phyloP scores from a whole-genome alignment of 805 yeast species.

The Ogataea corticis region DNA sequence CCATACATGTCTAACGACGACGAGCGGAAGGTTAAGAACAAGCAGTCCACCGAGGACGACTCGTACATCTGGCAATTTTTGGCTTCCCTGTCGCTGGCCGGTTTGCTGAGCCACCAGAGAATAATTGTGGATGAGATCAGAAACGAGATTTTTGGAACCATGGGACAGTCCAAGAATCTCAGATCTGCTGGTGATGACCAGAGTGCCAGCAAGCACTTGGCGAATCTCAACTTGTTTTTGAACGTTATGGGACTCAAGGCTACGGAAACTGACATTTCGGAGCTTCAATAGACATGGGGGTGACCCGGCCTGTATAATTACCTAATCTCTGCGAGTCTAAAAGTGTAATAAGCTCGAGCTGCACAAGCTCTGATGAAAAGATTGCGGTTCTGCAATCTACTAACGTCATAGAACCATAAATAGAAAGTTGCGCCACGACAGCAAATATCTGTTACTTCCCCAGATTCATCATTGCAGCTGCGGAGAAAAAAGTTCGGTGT shows the following conservation, averaged over 20 bases:
- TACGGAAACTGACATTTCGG: constrained; percentile 83
- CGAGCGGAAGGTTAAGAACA: constrained; percentile 35
- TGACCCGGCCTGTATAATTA: constrained; percentile 1
- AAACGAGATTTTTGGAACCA: constrained; percentile 87
- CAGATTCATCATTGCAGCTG: neutral
- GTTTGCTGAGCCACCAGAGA: constrained; percentile 87
- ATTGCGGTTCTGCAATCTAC: too few species aligned
- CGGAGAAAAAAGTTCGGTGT: neutral
- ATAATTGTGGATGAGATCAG: constrained; percentile 91
- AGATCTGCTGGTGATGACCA: constrained; percentile 39
- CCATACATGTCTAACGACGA: constrained; percentile 46
- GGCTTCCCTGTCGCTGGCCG: constrained; percentile 91
- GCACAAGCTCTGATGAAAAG: too few species aligned
- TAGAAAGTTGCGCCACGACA: too few species aligned
- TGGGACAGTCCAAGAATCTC: constrained; percentile 66
- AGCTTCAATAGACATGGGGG: constrained; percentile 41
- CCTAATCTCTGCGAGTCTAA: neutral
- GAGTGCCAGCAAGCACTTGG: constrained; percentile 54
- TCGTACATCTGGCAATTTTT: constrained; percentile 95
- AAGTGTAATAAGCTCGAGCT: too few species aligned
- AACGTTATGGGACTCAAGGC: constrained; percentile 97
- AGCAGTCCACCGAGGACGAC: constrained; percentile 50
- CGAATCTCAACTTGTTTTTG: constrained; percentile 85
- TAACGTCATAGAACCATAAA: too few species aligned
- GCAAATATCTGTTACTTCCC: neutral